Evolutionary conservation across 257 asterid genomes (phyloP), one percentile per base, ranked within the genome.

Genomic region (Gentiana macrophylla): DNA sequence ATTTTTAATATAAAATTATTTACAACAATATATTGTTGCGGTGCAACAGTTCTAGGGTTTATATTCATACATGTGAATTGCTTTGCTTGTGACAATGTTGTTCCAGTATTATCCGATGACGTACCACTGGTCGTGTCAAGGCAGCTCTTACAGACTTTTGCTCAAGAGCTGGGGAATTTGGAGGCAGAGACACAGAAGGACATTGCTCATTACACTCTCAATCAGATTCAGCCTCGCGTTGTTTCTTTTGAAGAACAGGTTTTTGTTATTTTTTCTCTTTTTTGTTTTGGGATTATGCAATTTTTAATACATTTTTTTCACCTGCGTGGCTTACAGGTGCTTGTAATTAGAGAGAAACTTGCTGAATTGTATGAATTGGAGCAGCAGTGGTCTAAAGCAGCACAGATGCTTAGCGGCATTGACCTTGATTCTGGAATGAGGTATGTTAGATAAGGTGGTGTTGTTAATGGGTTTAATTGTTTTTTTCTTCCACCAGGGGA

Each of bases 381-480:
- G 67, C 92, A 89, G 55, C 78, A 80, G 56, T 92, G 99, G 97
- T 88, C 97, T 51, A 86, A 78, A 76, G 94, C 97, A 61, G 99
- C 99, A 32, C 94, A 92, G 74, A 92, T 92, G 94, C 95, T 92
- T 46, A 92, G 99, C 13, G 97, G 99, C 79, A 92, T 92, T 61
- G 99, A 92, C 83, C 77, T 92, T 56, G 99, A 92, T 70, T 92
- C 99, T 60, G 97, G 90, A 71, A 88, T 92, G 97, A 89, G 99
- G 99, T 92, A 35, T 65, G 67, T 60, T 12, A 58, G 6, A 61
- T 64, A 8, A 34, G 45, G n/a, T 58, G 11, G 43, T 52, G 35
- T 54, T 4, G 9, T 12, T 1, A 12, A 5, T 13, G 41, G 8
- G 33, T 9, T 5, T 10, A 41, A 4, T 41, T 41, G 0, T 41